phyloP scores from a whole-genome alignment of 768 basidiomycete genomes.

The Trametes cinnabarina region DNA sequence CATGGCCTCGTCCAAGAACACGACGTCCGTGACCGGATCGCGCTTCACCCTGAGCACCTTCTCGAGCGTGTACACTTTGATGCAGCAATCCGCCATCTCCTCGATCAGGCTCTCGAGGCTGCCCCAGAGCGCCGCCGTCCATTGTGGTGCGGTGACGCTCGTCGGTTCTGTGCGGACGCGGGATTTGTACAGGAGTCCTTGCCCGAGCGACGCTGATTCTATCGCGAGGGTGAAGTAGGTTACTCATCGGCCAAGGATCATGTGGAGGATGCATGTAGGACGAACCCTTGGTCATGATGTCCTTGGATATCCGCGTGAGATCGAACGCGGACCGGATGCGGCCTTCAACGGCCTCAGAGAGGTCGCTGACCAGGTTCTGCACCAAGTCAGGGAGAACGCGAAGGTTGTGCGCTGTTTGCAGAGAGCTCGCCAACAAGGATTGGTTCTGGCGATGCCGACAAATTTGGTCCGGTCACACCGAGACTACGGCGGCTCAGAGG shows the following conservation, averaged over 20 bases:
- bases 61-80: constrained; percentile 95
- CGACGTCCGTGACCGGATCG: constrained; percentile 69
- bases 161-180: constrained; percentile 91
- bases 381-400: constrained; percentile 81
- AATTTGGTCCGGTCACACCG: too few species aligned
- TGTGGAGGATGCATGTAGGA: neutral
- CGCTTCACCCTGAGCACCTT: constrained; percentile 89
- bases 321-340: constrained; percentile 86
- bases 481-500: too few species aligned
- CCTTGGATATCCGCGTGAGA: constrained; percentile 80
- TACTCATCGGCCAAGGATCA: too few species aligned
- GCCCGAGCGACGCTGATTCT: constrained; percentile 26
- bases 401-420: constrained; percentile 95
- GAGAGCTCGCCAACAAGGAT: constrained; percentile 83
- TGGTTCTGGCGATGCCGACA: too few species aligned
- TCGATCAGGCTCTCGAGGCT: constrained; percentile 80
- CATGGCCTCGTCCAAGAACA: constrained; percentile 93
- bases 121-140: constrained; percentile 76
- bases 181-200: constrained; percentile 68
- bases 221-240: too few species aligned
- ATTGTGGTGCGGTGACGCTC: constrained; percentile 82
- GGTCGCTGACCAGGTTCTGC: constrained; percentile 69
- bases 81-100: constrained; percentile 87
- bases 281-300: constrained; percentile 76
- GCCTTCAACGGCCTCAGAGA: constrained; percentile 80